These are phyloP conservation scores for Phytophthora foliorum DNA, from an alignment of 352 stramenopile genomes.

Conservation along the genomic window DNA sequence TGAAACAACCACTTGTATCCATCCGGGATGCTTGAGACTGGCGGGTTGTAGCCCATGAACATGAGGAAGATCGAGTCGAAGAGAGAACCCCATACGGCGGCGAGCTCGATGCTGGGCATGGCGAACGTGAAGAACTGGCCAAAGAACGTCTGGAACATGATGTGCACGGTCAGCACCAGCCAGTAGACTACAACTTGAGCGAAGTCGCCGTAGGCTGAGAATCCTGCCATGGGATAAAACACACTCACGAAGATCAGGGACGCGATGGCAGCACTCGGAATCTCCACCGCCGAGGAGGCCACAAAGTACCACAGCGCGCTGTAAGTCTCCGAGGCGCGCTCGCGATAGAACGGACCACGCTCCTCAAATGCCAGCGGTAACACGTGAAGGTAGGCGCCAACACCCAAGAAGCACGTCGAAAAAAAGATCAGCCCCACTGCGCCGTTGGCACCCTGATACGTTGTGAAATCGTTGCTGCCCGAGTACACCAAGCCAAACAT, in stretches of 20 bases:
- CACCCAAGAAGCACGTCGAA: conserved; percentile 76
- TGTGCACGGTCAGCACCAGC: conserved; percentile 46
- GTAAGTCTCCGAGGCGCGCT: conserved; percentile 93
- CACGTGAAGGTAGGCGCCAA: conserved; percentile 73
- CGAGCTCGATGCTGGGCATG: conserved; percentile 57
- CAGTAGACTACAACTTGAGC: conserved; percentile 50
- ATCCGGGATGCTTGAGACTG: conserved; percentile 47
- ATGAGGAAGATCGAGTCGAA: conserved; percentile 67
- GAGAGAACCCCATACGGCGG: conserved; percentile 49
- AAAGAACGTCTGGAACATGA: conserved; percentile 57
- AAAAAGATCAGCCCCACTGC: conserved; percentile 86
- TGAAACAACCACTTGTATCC: conserved; percentile 62
- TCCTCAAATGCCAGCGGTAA: conserved; percentile 85
- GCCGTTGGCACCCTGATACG: conserved; percentile 52
- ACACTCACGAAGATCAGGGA: conserved; percentile 55
- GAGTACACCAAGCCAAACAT: conserved; percentile 62
- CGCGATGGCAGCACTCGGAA: conserved; percentile 78
- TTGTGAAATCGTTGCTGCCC: conserved; percentile 45
- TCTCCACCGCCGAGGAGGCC: conserved; percentile 80
- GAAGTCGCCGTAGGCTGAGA: conserved; percentile 48
- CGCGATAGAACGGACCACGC: conserved; percentile 92
- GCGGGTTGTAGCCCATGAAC: conserved; percentile 63
- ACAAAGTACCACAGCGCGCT: conserved; percentile 83
- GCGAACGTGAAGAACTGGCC: conserved; percentile 76
- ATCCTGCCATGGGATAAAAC: conserved; percentile 89